phyloP scores from a whole-genome alignment of 257 asterid species.

The Solanum piurae region DNA sequence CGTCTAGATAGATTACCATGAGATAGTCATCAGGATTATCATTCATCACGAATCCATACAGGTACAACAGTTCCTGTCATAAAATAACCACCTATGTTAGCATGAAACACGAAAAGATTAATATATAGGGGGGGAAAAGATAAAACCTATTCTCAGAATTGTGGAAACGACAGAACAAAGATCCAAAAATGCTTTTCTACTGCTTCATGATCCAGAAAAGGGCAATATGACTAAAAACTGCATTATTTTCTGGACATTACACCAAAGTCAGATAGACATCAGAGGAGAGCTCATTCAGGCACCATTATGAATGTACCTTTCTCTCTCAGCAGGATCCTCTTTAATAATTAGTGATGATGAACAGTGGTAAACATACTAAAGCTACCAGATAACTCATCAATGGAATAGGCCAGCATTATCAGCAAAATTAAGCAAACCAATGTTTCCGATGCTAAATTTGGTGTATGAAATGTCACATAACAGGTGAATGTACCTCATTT shows the following conservation, averaged over 20 bases:
- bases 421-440: neutral
- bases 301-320: neutral
- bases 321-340: neutral
- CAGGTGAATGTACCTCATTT: slow-evolving; percentile 58
- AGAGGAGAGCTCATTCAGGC: neutral
- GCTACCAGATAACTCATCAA: neutral
- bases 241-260: neutral
- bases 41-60: slow-evolving; percentile 72
- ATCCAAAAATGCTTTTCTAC: neutral
- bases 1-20: slow-evolving; percentile 42
- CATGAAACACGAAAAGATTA: slow-evolving; percentile 2
- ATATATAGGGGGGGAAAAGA: neutral
- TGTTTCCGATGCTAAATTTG: neutral
- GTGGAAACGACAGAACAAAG: neutral
- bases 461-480: neutral
- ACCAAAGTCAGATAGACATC: neutral
- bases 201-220: neutral
- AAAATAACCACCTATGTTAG: neutral
- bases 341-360: neutral
- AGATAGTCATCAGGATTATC: slow-evolving; percentile 90
- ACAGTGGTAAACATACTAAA: neutral
- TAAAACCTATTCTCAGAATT: neutral
- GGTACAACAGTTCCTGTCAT: slow-evolving; percentile 84
- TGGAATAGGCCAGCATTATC: neutral
- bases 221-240: neutral